Evolutionary conservation across 495 filamentous ascomycete species (phyloP), one percentile per base, ranked within the genome.

Genomic region (Rostrohypoxylon terebratum): DNA sequence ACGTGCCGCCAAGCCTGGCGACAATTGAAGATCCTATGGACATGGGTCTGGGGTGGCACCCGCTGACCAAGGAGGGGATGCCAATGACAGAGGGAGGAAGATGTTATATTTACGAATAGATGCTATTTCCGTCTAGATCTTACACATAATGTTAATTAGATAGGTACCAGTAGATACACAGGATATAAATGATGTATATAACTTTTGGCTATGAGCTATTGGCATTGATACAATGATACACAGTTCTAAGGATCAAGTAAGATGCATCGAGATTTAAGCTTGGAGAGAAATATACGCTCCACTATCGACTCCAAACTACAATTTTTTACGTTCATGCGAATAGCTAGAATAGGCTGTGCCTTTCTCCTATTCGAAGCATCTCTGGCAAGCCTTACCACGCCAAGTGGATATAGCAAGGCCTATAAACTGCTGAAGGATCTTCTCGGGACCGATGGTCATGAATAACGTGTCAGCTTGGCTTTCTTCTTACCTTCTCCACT

Each of bases 21-120:
- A 76, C 75, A 25, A 66, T 76, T 6, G 74, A 77, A 25, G 75
- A 77, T 57, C 18, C 14, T 8, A 74, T 77, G 63, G 59, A 76
- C 13, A 53, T 77, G 61, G 75, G 75, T n/a, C 44, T 66, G 10
- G 71, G 71, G 2, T 66, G 61, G 66, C 20, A 40, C 2, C 71
- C 71, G 0, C 59, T 63, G 61, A 59, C 66, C 1, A 69, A 70
- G 55, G 71, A 70, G 51, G 71, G 71, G 16, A 70, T 74, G 71
- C 59, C 66, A 23, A 63, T 54, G 57, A 74, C 71, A n/a, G 50
- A 48, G 14, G 38, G 25, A n/a, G 71, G 71, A 10, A 61, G 71
- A 20, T 74, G 71, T 36, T 74, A 74, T 47, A 58, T 74, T 7
- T 74, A 74, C 21, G 62, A 70, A 18, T 74, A 70, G 47, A 40